phyloP scores from a whole-genome alignment of 1,139 yeast species.

The Groenewaldozyma auringiensis region DNA sequence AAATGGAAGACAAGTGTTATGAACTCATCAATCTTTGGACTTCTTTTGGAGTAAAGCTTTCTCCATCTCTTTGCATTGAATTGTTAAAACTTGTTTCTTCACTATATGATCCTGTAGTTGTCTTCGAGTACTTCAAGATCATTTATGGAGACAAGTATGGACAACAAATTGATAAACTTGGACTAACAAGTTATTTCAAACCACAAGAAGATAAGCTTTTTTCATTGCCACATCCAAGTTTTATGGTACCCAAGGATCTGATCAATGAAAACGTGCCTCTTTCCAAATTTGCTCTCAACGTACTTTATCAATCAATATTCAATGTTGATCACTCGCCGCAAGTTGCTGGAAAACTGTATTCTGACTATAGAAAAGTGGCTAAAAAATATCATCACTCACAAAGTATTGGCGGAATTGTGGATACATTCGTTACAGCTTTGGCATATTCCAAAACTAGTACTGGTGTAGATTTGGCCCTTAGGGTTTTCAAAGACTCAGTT shows the following conservation, averaged over 20 bases:
- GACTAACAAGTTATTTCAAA: conserved; percentile 8
- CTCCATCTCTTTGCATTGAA: conserved; percentile 16
- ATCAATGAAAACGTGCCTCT: neutral
- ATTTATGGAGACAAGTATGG: conserved; percentile 7
- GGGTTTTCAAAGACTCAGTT: conserved; percentile 19
- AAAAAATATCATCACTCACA: neutral
- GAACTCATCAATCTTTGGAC: conserved; percentile 17
- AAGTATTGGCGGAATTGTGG: conserved; percentile 13
- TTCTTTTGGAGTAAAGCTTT: conserved; percentile 11
- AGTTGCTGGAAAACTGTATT: neutral
- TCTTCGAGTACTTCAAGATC: conserved; percentile 16
- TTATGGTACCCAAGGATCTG: conserved; percentile 2
- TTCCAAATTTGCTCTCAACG: conserved; percentile 2
- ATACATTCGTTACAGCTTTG: conserved; percentile 22
- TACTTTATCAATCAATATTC: conserved; percentile 9
- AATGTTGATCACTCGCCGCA: neutral
- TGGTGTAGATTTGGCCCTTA: conserved; percentile 19
- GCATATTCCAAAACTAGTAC: conserved; percentile 14
- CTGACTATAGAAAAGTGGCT: neutral
- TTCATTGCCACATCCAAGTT: conserved; percentile 1
- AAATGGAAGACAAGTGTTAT: conserved; percentile 21
- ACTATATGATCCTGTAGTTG: conserved; percentile 17
- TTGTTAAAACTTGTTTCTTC: conserved; percentile 17
- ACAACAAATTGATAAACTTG: conserved; percentile 7
- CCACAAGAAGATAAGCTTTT: neutral